Evolutionary conservation across 352 stramenopile species (phyloP), one percentile per base, ranked within the genome.

Genomic region (Globisporangium camurandrum): DNA sequence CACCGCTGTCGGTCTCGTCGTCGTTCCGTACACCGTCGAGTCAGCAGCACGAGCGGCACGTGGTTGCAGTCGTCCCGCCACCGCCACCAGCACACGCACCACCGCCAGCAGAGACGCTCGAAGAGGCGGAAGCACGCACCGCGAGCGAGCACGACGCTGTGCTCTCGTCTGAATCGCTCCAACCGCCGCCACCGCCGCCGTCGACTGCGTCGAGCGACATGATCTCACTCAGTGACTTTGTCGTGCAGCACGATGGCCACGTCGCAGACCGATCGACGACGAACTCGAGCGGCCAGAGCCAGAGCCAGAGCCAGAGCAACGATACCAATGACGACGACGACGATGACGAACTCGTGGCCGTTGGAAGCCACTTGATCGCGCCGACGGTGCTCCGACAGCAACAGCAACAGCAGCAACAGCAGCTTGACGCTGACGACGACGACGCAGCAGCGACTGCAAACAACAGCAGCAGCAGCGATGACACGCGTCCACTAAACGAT

Each of bases 201-300:
- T 6, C 36, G 6, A 12, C 36, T 14, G 22, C 51, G 11, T 56
- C 46, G 1, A 39, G 43, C 4, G 67, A 75, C 49, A 72, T 82
- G 37, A 79, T 83, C 49, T 71, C 71, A 20, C 64, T 83, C 1
- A 74, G 75, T 24, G 66, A 80, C 51, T 83, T 75, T 47, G 45
- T 72, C 19, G 57, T 69, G 17, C 56, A 78, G 39, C 54, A 49
- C 16, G 64, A 72, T 14, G 66, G 68, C 17, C 38, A 56, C 20
- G 23, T 50, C 11, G 28, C 33, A 4, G 47, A 56, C 33, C 46
- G 54, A 3, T n/a, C n/a, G n/a, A 42, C 37, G 11, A 61, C 54
- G 14, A 12, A n/a, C 34, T 61, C 54, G 22, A 79, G 61, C 44
- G 6, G 54, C 22, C 59, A 57, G 33, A 75, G 59, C 49, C n/a